Evolutionary conservation across 2,329 filamentous ascomycete genomes (phyloP).

Genomic region (Xylariaceae sp.): DNA sequence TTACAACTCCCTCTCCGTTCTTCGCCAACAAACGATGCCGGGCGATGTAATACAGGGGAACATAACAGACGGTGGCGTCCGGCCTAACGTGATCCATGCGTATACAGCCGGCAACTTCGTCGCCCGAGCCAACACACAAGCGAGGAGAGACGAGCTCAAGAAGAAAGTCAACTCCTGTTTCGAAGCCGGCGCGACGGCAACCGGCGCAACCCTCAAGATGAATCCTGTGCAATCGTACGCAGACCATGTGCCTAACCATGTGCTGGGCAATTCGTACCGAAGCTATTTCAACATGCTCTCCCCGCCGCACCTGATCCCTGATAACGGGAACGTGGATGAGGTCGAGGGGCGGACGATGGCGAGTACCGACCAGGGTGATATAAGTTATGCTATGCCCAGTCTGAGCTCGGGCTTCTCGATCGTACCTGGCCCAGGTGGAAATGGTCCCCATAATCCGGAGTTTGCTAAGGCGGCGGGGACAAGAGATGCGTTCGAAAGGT

Average conservation of each 20-base stretch:
- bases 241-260: slow-evolving; percentile 57
- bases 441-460: slow-evolving; percentile 54
- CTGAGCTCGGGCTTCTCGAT: slow-evolving; percentile 57
- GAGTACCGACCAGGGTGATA: slow-evolving; percentile 62
- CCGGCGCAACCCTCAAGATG: slow-evolving; percentile 52
- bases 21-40: slow-evolving; percentile 59
- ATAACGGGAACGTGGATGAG: slow-evolving; percentile 45
- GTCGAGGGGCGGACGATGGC: slow-evolving; percentile 49
- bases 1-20: slow-evolving; percentile 51
- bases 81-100: slow-evolving; percentile 60
- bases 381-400: slow-evolving; percentile 60
- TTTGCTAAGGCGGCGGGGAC: slow-evolving; percentile 57
- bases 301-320: slow-evolving; percentile 39
- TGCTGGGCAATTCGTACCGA: slow-evolving; percentile 50
- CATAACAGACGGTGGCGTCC: slow-evolving; percentile 55
- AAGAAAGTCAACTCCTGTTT: slow-evolving; percentile 50
- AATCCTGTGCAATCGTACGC: slow-evolving; percentile 49
- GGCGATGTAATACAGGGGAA: slow-evolving; percentile 54
- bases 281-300: slow-evolving; percentile 47
- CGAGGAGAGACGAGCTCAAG: slow-evolving; percentile 43
- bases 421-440: slow-evolving; percentile 45
- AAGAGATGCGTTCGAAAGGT: slow-evolving; percentile 47
- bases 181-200: slow-evolving; percentile 49
- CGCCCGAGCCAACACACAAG: slow-evolving; percentile 37
- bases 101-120: slow-evolving; percentile 40